These are phyloP conservation scores for Aspergillus brunneoviolaceus DNA, from an alignment of 2,329 filamentous ascomycete species.

Conservation along the genomic window DNA sequence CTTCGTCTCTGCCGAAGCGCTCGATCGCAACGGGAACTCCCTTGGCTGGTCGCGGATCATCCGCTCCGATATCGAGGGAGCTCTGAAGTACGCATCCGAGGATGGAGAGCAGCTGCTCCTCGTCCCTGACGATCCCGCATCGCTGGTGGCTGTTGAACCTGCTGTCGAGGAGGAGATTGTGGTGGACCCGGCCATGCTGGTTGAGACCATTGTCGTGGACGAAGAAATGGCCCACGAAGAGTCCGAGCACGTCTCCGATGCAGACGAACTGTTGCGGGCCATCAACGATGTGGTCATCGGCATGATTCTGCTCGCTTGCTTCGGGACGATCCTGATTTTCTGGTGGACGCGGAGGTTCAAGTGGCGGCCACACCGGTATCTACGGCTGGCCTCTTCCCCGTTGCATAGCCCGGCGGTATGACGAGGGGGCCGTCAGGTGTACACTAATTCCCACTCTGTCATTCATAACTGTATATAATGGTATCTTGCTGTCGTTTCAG, in stretches of 20 bases:
- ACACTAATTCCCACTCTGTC: too few relatives aligned
- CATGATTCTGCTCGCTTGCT: not conserved
- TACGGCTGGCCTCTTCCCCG: not conserved
- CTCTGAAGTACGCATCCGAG: not conserved
- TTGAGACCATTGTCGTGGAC: not conserved
- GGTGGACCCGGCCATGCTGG: not conserved
- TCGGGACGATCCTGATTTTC: not conserved
- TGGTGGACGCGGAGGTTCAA: not conserved
- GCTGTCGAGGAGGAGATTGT: not conserved
- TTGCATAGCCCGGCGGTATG: not conserved
- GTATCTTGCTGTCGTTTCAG: too few relatives aligned
- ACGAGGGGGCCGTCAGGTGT: not conserved
- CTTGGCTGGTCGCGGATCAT: conserved; percentile 13
- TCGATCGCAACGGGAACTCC: conserved; percentile 19
- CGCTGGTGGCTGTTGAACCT: not conserved
- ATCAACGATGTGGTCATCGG: not conserved
- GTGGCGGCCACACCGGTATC: not conserved
- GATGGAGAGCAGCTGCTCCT: not conserved
- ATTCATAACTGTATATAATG: too few relatives aligned
- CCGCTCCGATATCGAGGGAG: not conserved
- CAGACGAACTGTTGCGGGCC: not conserved
- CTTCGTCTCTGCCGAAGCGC: conserved; percentile 25
- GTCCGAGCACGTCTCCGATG: not conserved
- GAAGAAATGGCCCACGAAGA: not conserved
- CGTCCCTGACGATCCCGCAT: not conserved